phyloP scores from a whole-genome alignment of 2,329 filamentous ascomycete species.

The Penicillium sp. region DNA sequence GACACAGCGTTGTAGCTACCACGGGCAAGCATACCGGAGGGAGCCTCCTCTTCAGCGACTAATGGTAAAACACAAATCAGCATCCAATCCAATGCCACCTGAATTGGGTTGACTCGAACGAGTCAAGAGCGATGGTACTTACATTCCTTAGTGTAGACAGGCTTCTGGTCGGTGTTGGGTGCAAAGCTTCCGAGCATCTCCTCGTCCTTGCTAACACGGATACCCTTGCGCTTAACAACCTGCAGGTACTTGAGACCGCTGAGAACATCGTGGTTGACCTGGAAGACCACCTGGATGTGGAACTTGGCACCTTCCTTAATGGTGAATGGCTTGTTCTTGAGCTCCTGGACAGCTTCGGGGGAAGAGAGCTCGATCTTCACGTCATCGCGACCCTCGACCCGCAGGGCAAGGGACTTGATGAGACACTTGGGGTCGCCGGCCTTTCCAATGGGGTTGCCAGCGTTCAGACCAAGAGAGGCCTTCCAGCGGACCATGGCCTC shows the following conservation, averaged over 20 bases:
- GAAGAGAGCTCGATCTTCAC: constrained; percentile 85
- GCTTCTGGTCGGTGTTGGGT: constrained; percentile 85
- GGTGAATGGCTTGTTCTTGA: constrained; percentile 91
- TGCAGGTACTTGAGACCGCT: constrained; percentile 96
- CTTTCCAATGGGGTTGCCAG: constrained; percentile 70
- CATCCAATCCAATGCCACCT: not conserved
- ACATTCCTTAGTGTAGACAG: constrained; percentile 89
- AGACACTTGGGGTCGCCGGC: constrained; percentile 86
- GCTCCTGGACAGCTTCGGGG: constrained; percentile 69
- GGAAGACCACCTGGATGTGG: constrained; percentile 91
- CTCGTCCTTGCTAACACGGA: constrained; percentile 86
- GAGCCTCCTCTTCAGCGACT: constrained; percentile 92
- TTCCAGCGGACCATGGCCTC: constrained; percentile 98
- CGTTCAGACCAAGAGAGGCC: constrained; percentile 82
- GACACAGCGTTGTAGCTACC: constrained; percentile 88
- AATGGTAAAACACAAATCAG: not conserved
- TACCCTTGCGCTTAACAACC: constrained; percentile 83
- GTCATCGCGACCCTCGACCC: constrained; percentile 76
- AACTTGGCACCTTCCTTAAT: constrained; percentile 96
- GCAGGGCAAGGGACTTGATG: constrained; percentile 86
- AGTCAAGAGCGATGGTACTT: constrained; percentile 41
- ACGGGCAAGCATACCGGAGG: constrained; percentile 83
- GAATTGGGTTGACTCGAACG: not conserved
- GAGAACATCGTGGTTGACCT: constrained; percentile 95
- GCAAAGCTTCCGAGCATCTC: constrained; percentile 98